Evolutionary conservation across 2,329 filamentous ascomycete species (phyloP).

Genomic region (Fusarium oxysporum): DNA sequence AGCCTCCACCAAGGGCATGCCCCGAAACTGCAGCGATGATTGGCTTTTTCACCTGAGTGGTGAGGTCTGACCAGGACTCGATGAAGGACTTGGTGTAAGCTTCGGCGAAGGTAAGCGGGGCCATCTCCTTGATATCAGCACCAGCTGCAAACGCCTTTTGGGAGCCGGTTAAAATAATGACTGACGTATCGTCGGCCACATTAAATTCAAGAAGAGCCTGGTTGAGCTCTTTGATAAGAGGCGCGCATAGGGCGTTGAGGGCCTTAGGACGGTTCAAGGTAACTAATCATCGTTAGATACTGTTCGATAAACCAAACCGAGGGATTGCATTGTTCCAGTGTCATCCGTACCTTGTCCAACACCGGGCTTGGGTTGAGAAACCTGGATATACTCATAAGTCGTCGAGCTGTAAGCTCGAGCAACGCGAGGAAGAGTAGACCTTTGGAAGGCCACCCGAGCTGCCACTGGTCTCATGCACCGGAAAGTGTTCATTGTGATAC

Average conservation of each 20-base stretch:
- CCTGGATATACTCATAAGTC: constrained; percentile 83
- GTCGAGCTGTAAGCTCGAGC: constrained; percentile 64
- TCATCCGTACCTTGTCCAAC: constrained; percentile 88
- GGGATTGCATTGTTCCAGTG: neutral
- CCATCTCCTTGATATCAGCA: constrained; percentile 99
- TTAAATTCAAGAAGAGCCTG: constrained; percentile 79
- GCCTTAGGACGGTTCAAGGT: constrained; percentile 95
- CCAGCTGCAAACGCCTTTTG: constrained; percentile 93
- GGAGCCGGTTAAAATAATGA: constrained; percentile 88
- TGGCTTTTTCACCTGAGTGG: constrained; percentile 88
- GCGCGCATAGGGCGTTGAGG: constrained; percentile 91
- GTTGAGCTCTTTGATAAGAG: constrained; percentile 91
- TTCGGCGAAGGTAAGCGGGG: constrained; percentile 85
- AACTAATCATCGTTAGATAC: constrained; percentile 64
- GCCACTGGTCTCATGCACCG: constrained; percentile 71
- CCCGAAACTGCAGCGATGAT: constrained; percentile 95
- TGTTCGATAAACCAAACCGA: neutral
- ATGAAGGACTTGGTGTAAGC: constrained; percentile 95
- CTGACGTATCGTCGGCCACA: constrained; percentile 73
- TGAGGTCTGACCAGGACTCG: constrained; percentile 90
- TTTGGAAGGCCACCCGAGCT: constrained; percentile 60
- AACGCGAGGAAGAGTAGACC: constrained; percentile 67
- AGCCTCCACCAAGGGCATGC: constrained; percentile 93
- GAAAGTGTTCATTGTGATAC: constrained; percentile 61
- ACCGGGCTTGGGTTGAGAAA: constrained; percentile 85